These are phyloP conservation scores for Phytophthora sp. DNA, from an alignment of 352 stramenopile species.

Conservation along the genomic window DNA sequence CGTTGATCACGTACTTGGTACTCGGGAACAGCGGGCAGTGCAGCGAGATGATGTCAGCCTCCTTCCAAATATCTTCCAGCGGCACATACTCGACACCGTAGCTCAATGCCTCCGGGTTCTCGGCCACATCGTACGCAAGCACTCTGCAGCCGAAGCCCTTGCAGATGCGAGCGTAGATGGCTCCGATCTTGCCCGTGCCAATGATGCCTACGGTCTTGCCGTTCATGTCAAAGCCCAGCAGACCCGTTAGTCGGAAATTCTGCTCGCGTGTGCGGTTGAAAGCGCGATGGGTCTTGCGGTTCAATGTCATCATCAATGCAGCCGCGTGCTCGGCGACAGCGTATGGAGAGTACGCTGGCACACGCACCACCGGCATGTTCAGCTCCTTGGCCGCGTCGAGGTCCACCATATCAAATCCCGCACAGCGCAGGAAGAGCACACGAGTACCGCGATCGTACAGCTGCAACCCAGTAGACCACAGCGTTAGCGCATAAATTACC, in stretches of 20 bases:
- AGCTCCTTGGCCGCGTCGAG: constrained; percentile 63
- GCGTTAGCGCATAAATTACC: background rate
- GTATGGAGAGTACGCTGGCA: constrained; percentile 81
- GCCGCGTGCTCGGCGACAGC: constrained; percentile 82
- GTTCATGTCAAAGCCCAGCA: constrained; percentile 69
- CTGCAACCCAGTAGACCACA: background rate
- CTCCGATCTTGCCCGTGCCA: constrained; percentile 62
- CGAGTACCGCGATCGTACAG: constrained; percentile 55
- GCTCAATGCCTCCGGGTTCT: constrained; percentile 52
- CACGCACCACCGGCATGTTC: constrained; percentile 60
- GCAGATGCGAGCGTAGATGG: constrained; percentile 57
- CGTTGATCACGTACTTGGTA: constrained; percentile 88
- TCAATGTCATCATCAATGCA: constrained; percentile 82
- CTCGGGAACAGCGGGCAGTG: constrained; percentile 84
- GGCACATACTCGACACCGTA: constrained; percentile 43
- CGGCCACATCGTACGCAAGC: constrained; percentile 68
- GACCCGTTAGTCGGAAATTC: constrained; percentile 73
- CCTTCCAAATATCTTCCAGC: constrained; percentile 61
- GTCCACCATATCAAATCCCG: constrained; percentile 84
- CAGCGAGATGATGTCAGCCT: constrained; percentile 85
- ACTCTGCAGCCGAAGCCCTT: constrained; percentile 47
- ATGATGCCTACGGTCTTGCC: constrained; percentile 78
- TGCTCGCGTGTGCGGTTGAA: constrained; percentile 78
- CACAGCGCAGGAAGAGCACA: constrained; percentile 73
- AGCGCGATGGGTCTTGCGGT: constrained; percentile 77